phyloP scores from a whole-genome alignment of 2,329 filamentous ascomycete species.

The Sporothrix inflata region DNA sequence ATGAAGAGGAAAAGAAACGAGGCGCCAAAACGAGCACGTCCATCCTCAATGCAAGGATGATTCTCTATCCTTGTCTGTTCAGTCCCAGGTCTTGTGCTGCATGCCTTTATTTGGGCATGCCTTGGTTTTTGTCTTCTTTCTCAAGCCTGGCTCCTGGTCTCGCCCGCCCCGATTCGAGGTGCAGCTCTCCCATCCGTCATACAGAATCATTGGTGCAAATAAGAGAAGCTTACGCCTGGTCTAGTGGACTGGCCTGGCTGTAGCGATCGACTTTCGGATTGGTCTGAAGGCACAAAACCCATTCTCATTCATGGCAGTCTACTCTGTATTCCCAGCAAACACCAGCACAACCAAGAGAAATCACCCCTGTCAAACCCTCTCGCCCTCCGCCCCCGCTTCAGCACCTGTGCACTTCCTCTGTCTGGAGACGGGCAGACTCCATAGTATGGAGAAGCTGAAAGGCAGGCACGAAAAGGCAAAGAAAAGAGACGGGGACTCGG shows the following conservation, averaged over 20 bases:
- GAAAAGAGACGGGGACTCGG: not conserved
- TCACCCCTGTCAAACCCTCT: not conserved
- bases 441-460: not conserved
- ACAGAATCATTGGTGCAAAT: not conserved
- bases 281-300: not conserved
- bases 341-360: not conserved
- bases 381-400: not conserved
- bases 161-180: not conserved
- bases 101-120: not conserved
- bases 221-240: not conserved
- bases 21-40: not conserved
- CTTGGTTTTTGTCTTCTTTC: not conserved
- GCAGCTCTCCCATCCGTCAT: not conserved
- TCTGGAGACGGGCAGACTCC: not conserved
- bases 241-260: not conserved
- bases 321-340: not conserved
- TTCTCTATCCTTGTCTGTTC: not conserved
- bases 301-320: not conserved
- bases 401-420: not conserved
- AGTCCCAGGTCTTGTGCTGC: not conserved
- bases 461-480: not conserved
- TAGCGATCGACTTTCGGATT: not conserved
- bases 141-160: not conserved
- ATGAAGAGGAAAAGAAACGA: not conserved
- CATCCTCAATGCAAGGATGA: conserved; percentile 5